Evolutionary conservation across 2,329 filamentous ascomycete species (phyloP), one percentile per base, ranked within the genome.

Genomic region (Epichloe elymi): DNA sequence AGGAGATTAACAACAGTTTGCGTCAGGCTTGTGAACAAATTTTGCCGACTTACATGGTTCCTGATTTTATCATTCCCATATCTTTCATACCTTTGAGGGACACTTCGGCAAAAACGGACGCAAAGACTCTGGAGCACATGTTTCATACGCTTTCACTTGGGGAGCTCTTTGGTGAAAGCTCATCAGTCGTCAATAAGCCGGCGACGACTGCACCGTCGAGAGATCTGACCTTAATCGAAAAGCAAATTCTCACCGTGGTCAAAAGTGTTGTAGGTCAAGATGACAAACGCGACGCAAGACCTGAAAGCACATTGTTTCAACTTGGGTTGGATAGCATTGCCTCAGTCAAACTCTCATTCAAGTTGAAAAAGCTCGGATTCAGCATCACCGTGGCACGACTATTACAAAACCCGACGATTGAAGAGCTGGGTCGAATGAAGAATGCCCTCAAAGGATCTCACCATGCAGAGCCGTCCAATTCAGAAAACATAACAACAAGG

Each of bases 251-350:
- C 12, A 14, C 43, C 23, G 26, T 15, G 12, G 17, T 46, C 14
- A 33, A 17, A 15, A 20, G 12, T 15, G 14, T 33, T 15, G 33
- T 36, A 33, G 8, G 10, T 33, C 43, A 46, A 36, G 15, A 11
- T 20, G 33, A 33, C 10, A 41, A 43, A 12, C 15, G 33, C 35
- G 39, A 26, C 2, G 37, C 46, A 19, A 26, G 45, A 19, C 52
- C 49, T 3, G 46, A 26, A 12, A 54, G 38, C 10, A 49, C 49
- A n/a, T 12, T 69, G 14, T 69, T 69, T 42, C 61, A 65, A 47
- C 57, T 69, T 15, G 67, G 66, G 0, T 50, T 69, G 35, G 67
- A 70, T 53, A 69, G 66, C 54, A 55, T 70, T 5, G 64, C 59
- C 41, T 63, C 62, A 14, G 67, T 69, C 30, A 62, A 60, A 30